Evolutionary conservation across 495 filamentous ascomycete species (phyloP).

Genomic region (Staphylotrichum longicolle): DNA sequence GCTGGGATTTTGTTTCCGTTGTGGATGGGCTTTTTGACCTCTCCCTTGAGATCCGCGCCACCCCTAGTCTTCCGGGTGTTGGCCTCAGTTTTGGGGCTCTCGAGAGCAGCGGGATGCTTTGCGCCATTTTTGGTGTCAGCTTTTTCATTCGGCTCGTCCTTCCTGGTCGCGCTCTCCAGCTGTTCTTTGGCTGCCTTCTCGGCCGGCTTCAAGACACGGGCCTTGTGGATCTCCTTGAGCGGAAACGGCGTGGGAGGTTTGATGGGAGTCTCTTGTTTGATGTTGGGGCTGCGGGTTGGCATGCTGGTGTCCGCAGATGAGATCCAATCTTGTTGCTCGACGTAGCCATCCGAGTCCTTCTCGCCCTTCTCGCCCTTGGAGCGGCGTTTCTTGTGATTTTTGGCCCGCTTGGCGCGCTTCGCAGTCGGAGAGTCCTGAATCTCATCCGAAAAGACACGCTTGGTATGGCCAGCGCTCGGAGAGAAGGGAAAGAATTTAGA

Average conservation of each 20-base stretch:
- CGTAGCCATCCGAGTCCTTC: background rate
- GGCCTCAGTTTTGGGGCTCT: background rate
- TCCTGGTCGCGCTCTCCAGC: background rate
- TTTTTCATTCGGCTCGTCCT: background rate
- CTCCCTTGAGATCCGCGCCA: background rate
- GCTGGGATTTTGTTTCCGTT: background rate
- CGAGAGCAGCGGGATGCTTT: background rate
- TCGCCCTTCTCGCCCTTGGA: background rate
- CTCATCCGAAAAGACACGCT: slow-evolving; percentile 6
- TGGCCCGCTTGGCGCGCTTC: slow-evolving; percentile 17
- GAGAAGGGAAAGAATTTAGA: background rate
- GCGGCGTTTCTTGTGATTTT: background rate
- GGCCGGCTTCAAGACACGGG: background rate
- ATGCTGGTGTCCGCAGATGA: background rate
- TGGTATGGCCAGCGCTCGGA: background rate
- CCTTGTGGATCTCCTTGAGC: background rate
- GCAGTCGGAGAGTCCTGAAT: slow-evolving; percentile 15
- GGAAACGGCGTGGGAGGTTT: background rate
- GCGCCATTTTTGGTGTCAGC: background rate
- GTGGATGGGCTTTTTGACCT: background rate
- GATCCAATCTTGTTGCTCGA: slow-evolving; percentile 1
- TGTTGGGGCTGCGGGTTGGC: background rate
- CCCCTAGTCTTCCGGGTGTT: slow-evolving; percentile 12
- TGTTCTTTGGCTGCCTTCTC: background rate
- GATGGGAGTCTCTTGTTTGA: background rate